phyloP scores from a whole-genome alignment of 768 basidiomycete species.

The Lentinula aciculospora region DNA sequence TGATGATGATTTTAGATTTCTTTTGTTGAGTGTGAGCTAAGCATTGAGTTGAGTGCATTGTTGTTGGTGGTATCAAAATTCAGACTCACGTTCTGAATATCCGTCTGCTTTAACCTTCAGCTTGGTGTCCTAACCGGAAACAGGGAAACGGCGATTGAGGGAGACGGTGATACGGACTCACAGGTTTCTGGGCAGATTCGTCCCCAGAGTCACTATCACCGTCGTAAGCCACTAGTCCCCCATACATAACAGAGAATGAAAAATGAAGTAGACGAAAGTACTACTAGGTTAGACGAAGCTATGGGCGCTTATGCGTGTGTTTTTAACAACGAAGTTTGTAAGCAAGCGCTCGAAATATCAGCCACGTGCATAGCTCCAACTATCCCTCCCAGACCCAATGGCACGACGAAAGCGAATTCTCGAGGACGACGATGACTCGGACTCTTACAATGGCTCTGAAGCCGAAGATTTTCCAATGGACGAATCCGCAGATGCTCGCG shows the following conservation, averaged over 20 bases:
- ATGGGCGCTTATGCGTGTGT: neutral
- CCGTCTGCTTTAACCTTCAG: constrained; percentile 30
- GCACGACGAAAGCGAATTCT: constrained; percentile 71
- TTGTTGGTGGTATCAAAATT: neutral
- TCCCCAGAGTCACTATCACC: constrained; percentile 59
- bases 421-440: constrained; percentile 67
- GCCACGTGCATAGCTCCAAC: neutral
- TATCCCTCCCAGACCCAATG: constrained; percentile 34
- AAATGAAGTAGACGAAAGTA: neutral
- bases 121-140: constrained; percentile 65
- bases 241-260: neutral
- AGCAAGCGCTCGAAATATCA: neutral
- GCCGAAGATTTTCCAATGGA: constrained; percentile 38
- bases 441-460: constrained; percentile 54
- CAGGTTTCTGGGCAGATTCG: neutral
- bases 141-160: constrained; percentile 51
- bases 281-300: neutral
- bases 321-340: neutral
- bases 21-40: constrained; percentile 34
- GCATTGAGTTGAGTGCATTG: neutral
- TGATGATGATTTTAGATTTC: constrained; percentile 59
- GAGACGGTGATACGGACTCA: constrained; percentile 25
- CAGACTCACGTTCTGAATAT: constrained; percentile 37
- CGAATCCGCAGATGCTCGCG: constrained; percentile 59
- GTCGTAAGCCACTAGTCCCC: constrained; percentile 56